Percentiles rank a stretch among this genome's conserved stretches.
phyloP scores from a whole-genome alignment of 208 protist species.

The Leishmania turanica region DNA sequence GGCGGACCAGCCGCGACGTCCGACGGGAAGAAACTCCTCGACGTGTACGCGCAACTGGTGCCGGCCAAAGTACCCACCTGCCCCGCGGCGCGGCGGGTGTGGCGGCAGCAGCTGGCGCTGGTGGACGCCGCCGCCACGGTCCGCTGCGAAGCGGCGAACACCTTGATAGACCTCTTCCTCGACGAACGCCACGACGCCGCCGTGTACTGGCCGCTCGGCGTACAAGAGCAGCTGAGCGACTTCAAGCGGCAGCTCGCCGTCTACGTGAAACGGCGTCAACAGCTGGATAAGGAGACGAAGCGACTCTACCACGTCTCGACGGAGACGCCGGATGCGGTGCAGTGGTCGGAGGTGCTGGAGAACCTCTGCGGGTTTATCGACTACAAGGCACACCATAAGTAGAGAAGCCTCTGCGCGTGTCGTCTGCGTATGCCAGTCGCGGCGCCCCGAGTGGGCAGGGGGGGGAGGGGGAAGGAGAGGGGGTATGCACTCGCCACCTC shows the following conservation, averaged over 20 bases:
- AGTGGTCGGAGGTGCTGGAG: constrained; percentile 69
- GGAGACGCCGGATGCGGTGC: constrained; percentile 42
- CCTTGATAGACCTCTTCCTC: constrained; percentile 77
- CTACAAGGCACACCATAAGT: constrained; percentile 61
- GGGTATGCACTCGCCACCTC: background rate
- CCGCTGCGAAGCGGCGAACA: constrained; percentile 80
- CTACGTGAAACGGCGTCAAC: constrained; percentile 57
- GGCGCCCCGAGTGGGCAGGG: background rate
- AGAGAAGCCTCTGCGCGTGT: constrained; percentile 1
- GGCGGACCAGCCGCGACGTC: constrained; percentile 13
- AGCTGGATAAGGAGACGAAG: constrained; percentile 48
- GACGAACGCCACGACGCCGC: constrained; percentile 64
- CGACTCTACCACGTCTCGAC: constrained; percentile 35
- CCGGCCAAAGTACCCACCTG: constrained; percentile 15
- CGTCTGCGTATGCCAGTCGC: background rate
- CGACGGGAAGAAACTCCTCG: constrained; percentile 15
- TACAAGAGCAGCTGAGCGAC: constrained; percentile 40
- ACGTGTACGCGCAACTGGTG: constrained; percentile 16
- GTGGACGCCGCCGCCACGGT: constrained; percentile 52
- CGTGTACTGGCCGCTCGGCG: constrained; percentile 66
- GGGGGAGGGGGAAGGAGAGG: background rate
- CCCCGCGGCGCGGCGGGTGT: constrained; percentile 30
- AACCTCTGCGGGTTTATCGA: constrained; percentile 74
- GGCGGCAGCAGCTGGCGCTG: constrained; percentile 43
- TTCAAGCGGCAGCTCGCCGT: constrained; percentile 45